A percentile compares a stretch with the other conserved stretches of the same genome.
Evolutionary conservation across 495 filamentous ascomycete genomes (phyloP).

Genomic region (Talaromyces ruber): DNA sequence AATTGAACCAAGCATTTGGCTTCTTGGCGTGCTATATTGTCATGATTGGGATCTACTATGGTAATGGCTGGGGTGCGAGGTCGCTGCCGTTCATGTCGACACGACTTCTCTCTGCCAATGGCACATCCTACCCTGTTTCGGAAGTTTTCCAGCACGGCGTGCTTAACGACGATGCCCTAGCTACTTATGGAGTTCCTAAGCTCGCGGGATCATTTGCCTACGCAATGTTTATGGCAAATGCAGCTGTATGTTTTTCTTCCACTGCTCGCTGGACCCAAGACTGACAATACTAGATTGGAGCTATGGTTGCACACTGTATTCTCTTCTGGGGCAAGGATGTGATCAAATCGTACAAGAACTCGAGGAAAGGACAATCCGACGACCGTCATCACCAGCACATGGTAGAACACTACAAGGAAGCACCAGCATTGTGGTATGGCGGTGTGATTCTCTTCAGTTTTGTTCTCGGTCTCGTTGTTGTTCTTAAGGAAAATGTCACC

Average conservation of each 20-base stretch:
- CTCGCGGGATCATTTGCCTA: conserved; percentile 35
- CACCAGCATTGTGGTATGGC: conserved; percentile 48
- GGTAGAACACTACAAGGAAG: conserved; percentile 39
- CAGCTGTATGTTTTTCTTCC: conserved; percentile 15
- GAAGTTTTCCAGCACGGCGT: conserved; percentile 25
- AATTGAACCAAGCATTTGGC: conserved; percentile 11
- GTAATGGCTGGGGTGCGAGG: conserved; percentile 16
- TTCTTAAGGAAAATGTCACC: conserved; percentile 37
- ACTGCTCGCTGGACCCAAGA: background rate
- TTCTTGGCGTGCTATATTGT: conserved; percentile 12
- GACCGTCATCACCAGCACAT: conserved; percentile 41
- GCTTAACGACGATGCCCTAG: conserved; percentile 23
- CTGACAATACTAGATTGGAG: conserved; percentile 9
- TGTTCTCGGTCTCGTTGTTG: conserved; percentile 38
- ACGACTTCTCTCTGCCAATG: conserved; percentile 7
- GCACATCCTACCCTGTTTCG: conserved; percentile 14
- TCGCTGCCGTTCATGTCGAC: conserved; percentile 24
- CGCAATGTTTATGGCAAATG: conserved; percentile 23
- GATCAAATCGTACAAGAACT: background rate
- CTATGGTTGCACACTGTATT: conserved; percentile 5
- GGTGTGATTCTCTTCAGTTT: conserved; percentile 36
- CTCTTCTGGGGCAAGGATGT: conserved; percentile 3
- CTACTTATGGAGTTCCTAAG: conserved; percentile 17
- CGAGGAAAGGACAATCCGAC: conserved; percentile 1
- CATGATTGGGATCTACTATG: conserved; percentile 21